Evolutionary conservation across 495 filamentous ascomycete genomes (phyloP).

Genomic region (Hypomontagnella monticulosa): DNA sequence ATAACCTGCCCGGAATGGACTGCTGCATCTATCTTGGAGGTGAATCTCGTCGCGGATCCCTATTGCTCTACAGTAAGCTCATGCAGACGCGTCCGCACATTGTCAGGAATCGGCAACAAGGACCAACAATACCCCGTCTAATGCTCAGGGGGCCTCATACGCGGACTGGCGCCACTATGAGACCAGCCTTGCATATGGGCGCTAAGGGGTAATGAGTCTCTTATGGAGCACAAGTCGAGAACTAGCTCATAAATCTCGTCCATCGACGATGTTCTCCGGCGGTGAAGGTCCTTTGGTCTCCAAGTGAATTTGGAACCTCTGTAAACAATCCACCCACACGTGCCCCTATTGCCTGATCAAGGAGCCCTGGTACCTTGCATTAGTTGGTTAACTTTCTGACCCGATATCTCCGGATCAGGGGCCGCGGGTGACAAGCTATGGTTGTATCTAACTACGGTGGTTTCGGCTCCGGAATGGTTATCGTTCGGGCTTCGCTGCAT

Average conservation of each 20-base stretch:
- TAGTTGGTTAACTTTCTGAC: slow-evolving; percentile 28
- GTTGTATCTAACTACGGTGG: slow-evolving; percentile 33
- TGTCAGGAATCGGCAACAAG: slow-evolving; percentile 10
- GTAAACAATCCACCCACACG: slow-evolving; percentile 21
- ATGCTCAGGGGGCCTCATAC: slow-evolving; percentile 5
- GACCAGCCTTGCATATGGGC: slow-evolving; percentile 29
- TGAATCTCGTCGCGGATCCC: slow-evolving; percentile 19
- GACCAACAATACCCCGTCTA: slow-evolving; percentile 12
- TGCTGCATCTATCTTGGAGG: slow-evolving; percentile 14
- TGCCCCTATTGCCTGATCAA: slow-evolving; percentile 24
- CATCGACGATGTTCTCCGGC: slow-evolving; percentile 10
- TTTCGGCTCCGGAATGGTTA: slow-evolving; percentile 17
- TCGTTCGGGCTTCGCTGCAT: slow-evolving; percentile 18
- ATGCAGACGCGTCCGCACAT: slow-evolving; percentile 16
- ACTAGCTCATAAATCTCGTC: not conserved
- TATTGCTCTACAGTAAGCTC: slow-evolving; percentile 34
- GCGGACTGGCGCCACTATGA: slow-evolving; percentile 27
- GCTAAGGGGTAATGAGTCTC: slow-evolving; percentile 14
- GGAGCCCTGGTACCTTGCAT: slow-evolving; percentile 42
- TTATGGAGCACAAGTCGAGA: slow-evolving; percentile 9
- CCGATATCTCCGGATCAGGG: slow-evolving; percentile 42
- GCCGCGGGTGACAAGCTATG: slow-evolving; percentile 20
- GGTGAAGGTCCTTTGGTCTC: slow-evolving; percentile 14
- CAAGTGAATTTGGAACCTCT: slow-evolving; percentile 2
- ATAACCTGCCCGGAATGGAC: slow-evolving; percentile 32